Conservation (phyloP, 1,284 basidiomycete genomes). For the Malassezia arunalokei region DNA sequence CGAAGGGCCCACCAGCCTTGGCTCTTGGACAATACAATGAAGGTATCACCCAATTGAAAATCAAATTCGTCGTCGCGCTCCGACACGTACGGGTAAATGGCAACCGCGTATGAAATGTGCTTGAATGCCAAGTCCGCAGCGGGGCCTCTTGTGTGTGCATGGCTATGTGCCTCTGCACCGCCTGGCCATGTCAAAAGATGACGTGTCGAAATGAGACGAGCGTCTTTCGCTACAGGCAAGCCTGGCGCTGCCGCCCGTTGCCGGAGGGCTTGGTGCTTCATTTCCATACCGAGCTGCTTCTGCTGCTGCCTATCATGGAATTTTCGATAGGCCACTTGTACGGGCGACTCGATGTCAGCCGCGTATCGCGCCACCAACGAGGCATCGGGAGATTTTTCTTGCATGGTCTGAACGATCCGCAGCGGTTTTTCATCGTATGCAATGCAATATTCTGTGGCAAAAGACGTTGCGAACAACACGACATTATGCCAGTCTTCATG, state of each 20-base stretch:
- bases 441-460: constrained; percentile 76
- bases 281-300: background rate
- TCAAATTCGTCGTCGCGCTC: constrained; percentile 97
- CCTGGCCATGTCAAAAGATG: background rate
- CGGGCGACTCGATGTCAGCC: constrained; percentile 87
- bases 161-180: constrained; percentile 1
- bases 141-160: constrained; percentile 22
- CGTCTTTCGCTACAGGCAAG: background rate
- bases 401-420: constrained; percentile 88
- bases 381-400: constrained; percentile 90
- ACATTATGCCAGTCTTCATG: constrained; percentile 98
- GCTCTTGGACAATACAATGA: constrained; percentile 80
- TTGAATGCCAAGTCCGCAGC: constrained; percentile 20
- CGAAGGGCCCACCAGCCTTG: constrained; percentile 99
- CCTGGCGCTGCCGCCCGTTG: background rate
- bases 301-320: background rate
- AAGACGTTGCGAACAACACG: constrained; percentile 97
- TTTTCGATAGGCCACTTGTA: constrained; percentile 39
- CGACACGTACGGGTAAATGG: constrained; percentile 87
- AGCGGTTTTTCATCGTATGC: constrained; percentile 97
- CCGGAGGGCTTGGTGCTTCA: constrained; percentile 11
- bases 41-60: constrained; percentile 64
- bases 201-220: background rate
- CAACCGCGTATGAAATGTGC: constrained; percentile 60
- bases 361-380: constrained; percentile 99